Conservation (phyloP, 257 asterid species). For the Oldenlandia corymbosa region DNA sequence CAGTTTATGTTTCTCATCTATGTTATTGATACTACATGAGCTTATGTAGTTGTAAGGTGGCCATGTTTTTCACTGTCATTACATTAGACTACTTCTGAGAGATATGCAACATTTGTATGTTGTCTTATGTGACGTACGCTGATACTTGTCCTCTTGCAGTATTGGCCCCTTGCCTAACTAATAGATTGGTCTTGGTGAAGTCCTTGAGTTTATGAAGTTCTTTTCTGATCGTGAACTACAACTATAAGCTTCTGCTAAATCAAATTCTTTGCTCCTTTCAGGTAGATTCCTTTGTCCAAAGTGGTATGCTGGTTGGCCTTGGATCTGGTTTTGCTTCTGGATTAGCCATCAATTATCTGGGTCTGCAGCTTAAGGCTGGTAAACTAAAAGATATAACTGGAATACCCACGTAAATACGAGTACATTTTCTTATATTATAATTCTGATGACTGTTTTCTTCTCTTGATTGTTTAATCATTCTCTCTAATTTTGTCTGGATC, state of each 20-base stretch:
- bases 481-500: not conserved
- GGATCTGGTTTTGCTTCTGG: constrained; percentile 69
- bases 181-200: not conserved
- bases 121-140: too few relatives aligned
- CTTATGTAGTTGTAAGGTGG: too few relatives aligned
- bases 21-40: not conserved
- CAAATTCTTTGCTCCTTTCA: constrained; percentile 18
- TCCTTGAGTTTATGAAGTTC: not conserved
- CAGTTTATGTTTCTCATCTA: not conserved
- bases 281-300: constrained; percentile 69
- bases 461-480: not conserved
- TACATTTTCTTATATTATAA: not conserved
- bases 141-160: too few relatives aligned
- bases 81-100: too few relatives aligned
- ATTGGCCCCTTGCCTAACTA: too few relatives aligned
- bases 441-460: not conserved
- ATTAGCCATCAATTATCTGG: constrained; percentile 64
- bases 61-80: not conserved
- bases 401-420: constrained; percentile 50
- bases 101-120: too few relatives aligned
- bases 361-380: constrained; percentile 59
- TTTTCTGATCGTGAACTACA: not conserved
- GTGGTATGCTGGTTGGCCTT: constrained; percentile 69
- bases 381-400: constrained; percentile 44
- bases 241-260: not conserved